Conservation (phyloP, 2,329 filamentous ascomycete genomes). For the Sclerotinia nivalis region DNA sequence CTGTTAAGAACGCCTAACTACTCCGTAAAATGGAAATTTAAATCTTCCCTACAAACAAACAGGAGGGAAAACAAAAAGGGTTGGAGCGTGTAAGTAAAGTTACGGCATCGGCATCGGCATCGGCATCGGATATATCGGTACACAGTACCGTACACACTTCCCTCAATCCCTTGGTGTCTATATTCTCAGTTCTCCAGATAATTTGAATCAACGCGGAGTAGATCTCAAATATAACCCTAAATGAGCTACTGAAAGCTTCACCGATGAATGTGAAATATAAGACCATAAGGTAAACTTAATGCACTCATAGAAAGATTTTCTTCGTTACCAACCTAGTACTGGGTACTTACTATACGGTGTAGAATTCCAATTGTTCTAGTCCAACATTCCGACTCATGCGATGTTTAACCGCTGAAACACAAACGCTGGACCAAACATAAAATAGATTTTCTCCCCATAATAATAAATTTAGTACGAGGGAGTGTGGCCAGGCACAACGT, state of each 20-base stretch:
- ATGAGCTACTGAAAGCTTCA: not conserved
- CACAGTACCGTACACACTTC: no score
- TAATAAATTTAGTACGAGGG: no score
- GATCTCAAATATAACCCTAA: not conserved
- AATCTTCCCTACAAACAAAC: not conserved
- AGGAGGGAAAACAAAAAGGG: not conserved
- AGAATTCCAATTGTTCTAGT: not conserved
- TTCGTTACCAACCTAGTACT: no score
- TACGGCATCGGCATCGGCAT: no score
- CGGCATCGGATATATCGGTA: not conserved
- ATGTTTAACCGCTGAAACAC: conserved; percentile 1
- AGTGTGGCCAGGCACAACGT: not conserved
- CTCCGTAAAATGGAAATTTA: not conserved
- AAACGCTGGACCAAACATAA: not conserved
- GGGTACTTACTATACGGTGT: not conserved
- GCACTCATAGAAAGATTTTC: not conserved
- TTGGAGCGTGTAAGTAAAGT: not conserved
- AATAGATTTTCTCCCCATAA: not conserved
- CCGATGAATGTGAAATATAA: not conserved
- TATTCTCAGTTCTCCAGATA: not conserved
- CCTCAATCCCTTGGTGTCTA: no score
- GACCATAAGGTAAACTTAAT: not conserved
- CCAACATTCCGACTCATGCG: not conserved
- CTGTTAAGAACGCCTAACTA: not conserved
- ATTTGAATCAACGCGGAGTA: not conserved